Base-by-base conservation (phyloP, 75 land plant species). In the Cryptomeria japonica region DNA sequence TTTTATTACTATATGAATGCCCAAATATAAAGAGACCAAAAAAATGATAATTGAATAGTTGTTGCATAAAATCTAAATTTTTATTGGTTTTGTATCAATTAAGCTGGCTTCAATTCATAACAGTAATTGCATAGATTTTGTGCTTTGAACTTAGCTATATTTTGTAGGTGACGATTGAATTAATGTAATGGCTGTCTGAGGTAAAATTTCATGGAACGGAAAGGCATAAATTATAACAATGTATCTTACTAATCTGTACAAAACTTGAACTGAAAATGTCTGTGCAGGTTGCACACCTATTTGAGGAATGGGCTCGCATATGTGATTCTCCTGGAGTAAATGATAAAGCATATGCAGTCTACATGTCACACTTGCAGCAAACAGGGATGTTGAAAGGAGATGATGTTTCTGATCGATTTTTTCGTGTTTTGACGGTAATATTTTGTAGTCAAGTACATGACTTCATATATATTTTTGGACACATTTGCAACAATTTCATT, bases 331-430 rank as follows among this genome's bases (percentile, higher is more conserved):
- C 97, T 86, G 95, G 92, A 55, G 73, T 93, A 78, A 94, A 92
- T 91, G 99, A 98, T 89, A 93, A 95, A 87, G 92, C 94, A 41
- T 92, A 89, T 90, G 89, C 92, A 22, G 91, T 88, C 87, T 98
- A 89, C 80, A 91, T 98, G 13, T 90, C 94, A 13, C 95, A 97
- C 68, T 89, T 98, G 70, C 97, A 97, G 44, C 99, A 97, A 87
- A 89, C 86, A 87, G 99, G 99, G 58, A 88, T 97, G 85, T 89
- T 98, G 49, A 98, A 98, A 80, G 99, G 96, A 49, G 99, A 98
- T 90, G 99, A 98, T 85, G 87, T 91, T 56, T 90, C 99, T 34
- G 99, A 97, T 64, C 94, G 96, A 12, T 98, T 98, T 88, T 97
- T 98, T 90, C 96, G 96, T 53, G 86, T 91, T 38, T 91, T 96